Evolutionary conservation across 2,329 filamentous ascomycete species (phyloP).

Genomic region (Aspergillus sp.): DNA sequence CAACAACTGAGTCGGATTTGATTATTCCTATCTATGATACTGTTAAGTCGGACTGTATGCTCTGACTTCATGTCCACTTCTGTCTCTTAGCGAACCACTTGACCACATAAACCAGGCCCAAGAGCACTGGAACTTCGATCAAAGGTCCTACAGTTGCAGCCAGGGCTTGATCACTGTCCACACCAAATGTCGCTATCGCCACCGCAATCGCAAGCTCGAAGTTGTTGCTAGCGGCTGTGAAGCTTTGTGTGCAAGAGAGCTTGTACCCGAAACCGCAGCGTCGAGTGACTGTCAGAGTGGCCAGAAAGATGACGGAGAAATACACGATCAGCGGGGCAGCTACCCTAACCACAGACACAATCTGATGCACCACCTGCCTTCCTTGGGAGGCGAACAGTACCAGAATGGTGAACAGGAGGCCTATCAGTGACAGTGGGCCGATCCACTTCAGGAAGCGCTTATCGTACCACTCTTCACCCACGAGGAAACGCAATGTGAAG

Average conservation of each 20-base stretch:
- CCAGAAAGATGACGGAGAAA: constrained; percentile 71
- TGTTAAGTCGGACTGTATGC: not conserved
- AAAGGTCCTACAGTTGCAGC: constrained; percentile 80
- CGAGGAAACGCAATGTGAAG: constrained; percentile 55
- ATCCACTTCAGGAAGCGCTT: constrained; percentile 66
- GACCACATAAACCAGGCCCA: constrained; percentile 73
- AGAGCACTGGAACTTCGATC: constrained; percentile 79
- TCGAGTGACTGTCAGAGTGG: constrained; percentile 61
- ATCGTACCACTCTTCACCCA: constrained; percentile 63
- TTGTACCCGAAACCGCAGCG: constrained; percentile 73
- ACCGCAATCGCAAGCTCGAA: constrained; percentile 91
- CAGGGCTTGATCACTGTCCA: constrained; percentile 73
- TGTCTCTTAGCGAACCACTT: constrained; percentile 34
- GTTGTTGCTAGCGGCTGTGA: constrained; percentile 88
- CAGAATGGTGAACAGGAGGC: constrained; percentile 81
- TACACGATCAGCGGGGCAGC: constrained; percentile 79
- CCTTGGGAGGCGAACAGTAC: constrained; percentile 84
- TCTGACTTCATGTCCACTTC: constrained; percentile 17
- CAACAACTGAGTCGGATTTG: constrained; percentile 16
- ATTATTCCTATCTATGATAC: not conserved
- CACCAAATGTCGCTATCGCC: constrained; percentile 75
- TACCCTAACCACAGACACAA: constrained; percentile 77
- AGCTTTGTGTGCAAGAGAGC: constrained; percentile 72
- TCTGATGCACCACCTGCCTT: constrained; percentile 71
- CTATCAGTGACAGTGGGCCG: constrained; percentile 74